These are phyloP conservation scores for Citrus inodora DNA, from an alignment of 345 rosid genomes.

Conservation along the genomic window DNA sequence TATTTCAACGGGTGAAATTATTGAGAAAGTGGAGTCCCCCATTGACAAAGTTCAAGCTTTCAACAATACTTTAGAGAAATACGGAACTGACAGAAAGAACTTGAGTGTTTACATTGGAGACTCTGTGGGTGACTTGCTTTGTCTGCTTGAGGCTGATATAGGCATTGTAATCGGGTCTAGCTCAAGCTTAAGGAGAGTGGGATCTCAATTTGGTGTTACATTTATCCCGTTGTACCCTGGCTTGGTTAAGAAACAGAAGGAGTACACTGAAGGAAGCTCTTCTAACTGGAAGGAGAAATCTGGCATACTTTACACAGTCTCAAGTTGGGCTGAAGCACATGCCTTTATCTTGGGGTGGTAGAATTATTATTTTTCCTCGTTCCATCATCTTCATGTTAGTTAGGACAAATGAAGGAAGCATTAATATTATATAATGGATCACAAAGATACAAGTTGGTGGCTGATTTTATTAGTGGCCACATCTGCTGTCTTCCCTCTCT, in stretches of 20 bases:
- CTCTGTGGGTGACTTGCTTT: slow-evolving; percentile 88
- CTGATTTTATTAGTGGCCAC: slow-evolving; percentile 45
- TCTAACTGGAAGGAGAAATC: slow-evolving; percentile 62
- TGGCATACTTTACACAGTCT: slow-evolving; percentile 78
- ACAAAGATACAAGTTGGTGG: slow-evolving; percentile 39
- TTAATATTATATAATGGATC: slow-evolving; percentile 22
- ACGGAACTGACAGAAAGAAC: slow-evolving; percentile 33
- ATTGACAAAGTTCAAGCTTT: slow-evolving; percentile 70
- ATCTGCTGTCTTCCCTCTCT: slow-evolving; percentile 20
- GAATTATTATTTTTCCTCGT: slow-evolving; percentile 5
- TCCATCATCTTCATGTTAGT: slow-evolving; percentile 18
- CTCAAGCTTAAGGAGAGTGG: slow-evolving; percentile 78
- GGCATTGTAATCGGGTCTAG: slow-evolving; percentile 87
- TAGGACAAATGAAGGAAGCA: slow-evolving; percentile 37
- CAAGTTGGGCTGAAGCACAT: slow-evolving; percentile 91
- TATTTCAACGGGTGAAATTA: slow-evolving; percentile 76
- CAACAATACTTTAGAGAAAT: slow-evolving; percentile 37
- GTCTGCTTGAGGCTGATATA: slow-evolving; percentile 88
- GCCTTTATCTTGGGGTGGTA: slow-evolving; percentile 89
- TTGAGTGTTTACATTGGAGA: slow-evolving; percentile 81
- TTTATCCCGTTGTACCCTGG: slow-evolving; percentile 74
- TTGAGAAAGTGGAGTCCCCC: slow-evolving; percentile 68
- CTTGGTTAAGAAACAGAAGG: slow-evolving; percentile 70
- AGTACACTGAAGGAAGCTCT: slow-evolving; percentile 39
- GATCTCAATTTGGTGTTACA: slow-evolving; percentile 79